Percentiles rank a stretch among this genome's conserved stretches.
phyloP scores from a whole-genome alignment of 116 monocot species.

The Phalaenopsis hybrid region DNA sequence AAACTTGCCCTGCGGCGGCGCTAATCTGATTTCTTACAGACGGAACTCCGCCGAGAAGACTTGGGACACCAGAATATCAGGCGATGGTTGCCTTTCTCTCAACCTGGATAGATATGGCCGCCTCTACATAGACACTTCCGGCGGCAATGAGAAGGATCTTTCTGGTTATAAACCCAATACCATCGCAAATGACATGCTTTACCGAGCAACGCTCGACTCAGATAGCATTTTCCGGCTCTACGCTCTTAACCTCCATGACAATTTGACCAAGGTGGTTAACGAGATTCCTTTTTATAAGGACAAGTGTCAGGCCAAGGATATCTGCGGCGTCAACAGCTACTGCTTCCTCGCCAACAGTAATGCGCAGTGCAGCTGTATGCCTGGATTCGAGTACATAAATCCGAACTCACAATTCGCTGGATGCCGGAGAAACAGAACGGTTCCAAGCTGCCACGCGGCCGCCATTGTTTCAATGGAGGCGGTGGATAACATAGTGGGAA shows the following conservation, averaged over 20 bases:
- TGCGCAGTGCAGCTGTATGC: conserved; percentile 5
- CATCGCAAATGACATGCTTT: background rate
- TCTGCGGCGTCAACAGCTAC: conserved; percentile 25
- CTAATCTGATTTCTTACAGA: too few species aligned
- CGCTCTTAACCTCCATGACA: background rate
- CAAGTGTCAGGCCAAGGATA: background rate
- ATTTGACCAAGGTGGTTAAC: background rate
- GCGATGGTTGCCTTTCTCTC: background rate
- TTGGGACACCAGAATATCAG: background rate
- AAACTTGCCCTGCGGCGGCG: background rate
- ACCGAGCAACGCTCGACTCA: conserved; percentile 11
- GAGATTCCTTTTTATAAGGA: background rate
- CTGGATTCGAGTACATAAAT: conserved; percentile 6
- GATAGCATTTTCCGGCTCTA: conserved; percentile 21
- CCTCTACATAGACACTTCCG: conserved; percentile 10
- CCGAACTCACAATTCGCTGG: background rate
- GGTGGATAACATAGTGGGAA: background rate
- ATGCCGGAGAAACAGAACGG: conserved; percentile 6
- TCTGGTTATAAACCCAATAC: background rate
- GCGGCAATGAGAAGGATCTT: background rate
- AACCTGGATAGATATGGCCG: conserved; percentile 5
- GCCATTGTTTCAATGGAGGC: background rate
- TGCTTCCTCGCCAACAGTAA: background rate
- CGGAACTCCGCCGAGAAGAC: background rate
- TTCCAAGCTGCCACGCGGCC: background rate